phyloP scores from a whole-genome alignment of 1,139 yeast species.

The Suhomyces kunorum region DNA sequence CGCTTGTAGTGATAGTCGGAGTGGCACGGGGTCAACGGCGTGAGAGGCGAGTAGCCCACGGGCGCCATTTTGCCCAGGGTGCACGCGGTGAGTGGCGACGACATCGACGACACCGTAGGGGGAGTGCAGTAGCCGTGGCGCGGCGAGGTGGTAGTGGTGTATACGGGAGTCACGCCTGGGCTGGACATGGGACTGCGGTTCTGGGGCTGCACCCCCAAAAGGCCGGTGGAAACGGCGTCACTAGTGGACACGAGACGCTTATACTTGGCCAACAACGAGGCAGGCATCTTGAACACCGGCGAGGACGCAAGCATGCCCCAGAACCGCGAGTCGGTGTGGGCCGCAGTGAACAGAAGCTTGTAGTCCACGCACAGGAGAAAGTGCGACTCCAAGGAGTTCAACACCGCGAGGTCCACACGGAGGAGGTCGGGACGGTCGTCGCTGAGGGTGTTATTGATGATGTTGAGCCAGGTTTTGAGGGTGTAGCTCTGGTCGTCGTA shows the following conservation, averaged over 20 bases:
- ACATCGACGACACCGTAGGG: constrained; percentile 6
- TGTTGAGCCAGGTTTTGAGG: constrained; percentile 50
- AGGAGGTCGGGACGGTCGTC: constrained; percentile 9
- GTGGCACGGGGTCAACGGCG: constrained; percentile 20
- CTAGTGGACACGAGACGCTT: constrained; percentile 10
- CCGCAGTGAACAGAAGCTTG: constrained; percentile 28
- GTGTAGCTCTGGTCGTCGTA: constrained; percentile 56
- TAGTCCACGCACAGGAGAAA: constrained; percentile 34
- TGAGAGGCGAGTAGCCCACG: constrained; percentile 15
- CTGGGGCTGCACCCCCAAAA: no score
- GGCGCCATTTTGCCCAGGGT: constrained; percentile 7
- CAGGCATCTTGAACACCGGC: constrained; percentile 25
- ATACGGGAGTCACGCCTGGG: constrained; percentile 8
- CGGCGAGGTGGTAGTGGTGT: constrained; percentile 7
- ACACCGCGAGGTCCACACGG: constrained; percentile 22
- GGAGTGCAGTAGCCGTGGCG: constrained; percentile 9
- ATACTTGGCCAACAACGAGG: constrained; percentile 11
- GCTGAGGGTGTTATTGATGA: constrained; percentile 18
- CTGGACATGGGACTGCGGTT: not conserved
- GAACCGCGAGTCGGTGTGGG: constrained; percentile 26
- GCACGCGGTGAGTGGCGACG: constrained; percentile 12
- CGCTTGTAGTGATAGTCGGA: constrained; percentile 16
- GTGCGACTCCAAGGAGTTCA: constrained; percentile 34
- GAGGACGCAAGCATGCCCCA: constrained; percentile 22
- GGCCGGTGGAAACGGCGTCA: not conserved